A percentile compares a stretch with the other conserved stretches of the same genome.
These are phyloP conservation scores for Botrytis pseudocinerea DNA, from an alignment of 2,329 filamentous ascomycete species.

Conservation along the genomic window DNA sequence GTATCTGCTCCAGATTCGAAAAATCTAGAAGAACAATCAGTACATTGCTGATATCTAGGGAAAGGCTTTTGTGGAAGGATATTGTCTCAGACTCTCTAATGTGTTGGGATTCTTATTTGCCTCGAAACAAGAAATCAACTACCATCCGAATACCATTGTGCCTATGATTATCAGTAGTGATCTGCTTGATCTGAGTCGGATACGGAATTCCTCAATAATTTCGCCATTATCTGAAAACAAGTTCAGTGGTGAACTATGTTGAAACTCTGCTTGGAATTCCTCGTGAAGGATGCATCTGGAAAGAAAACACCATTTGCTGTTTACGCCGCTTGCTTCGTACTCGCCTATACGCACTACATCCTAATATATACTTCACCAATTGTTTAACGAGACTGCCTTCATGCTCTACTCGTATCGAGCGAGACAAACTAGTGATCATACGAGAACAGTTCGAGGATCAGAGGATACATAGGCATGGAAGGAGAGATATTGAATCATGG, in stretches of 20 bases:
- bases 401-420: neutral
- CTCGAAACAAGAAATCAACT: neutral
- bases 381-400: neutral
- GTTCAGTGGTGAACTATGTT: neutral
- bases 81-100: neutral
- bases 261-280: neutral
- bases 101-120: neutral
- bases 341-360: neutral
- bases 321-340: neutral
- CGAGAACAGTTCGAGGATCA: neutral
- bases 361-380: neutral
- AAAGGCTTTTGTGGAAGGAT: neutral
- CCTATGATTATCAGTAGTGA: neutral
- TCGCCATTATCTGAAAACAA: neutral
- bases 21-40: neutral
- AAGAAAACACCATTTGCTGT: too few species aligned
- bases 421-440: neutral
- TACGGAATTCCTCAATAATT: neutral
- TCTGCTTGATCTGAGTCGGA: neutral
- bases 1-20: neutral
- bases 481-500: neutral
- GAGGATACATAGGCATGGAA: neutral
- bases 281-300: neutral
- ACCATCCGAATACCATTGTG: neutral
- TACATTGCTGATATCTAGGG: neutral